Percentiles rank a stretch among this genome's conserved stretches.
phyloP scores from a whole-genome alignment of 257 asterid species.

The Mentha longifolia region DNA sequence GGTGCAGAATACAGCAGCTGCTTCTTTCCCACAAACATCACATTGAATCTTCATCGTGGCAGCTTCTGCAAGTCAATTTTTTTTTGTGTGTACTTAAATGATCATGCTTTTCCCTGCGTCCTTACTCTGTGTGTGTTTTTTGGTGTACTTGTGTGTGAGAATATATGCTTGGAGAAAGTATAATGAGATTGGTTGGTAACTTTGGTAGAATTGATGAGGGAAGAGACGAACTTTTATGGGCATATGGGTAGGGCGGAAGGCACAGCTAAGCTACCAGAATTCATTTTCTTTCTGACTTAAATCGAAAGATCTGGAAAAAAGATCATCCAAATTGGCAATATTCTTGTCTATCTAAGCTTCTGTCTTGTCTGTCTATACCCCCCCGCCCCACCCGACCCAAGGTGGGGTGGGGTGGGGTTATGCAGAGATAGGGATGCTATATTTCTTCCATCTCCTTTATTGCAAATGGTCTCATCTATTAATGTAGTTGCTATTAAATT shows the following conservation, averaged over 20 bases:
- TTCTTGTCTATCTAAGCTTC: slow-evolving; percentile 31
- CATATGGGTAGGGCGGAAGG: slow-evolving; percentile 47
- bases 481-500: neutral
- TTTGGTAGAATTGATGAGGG: slow-evolving; percentile 40
- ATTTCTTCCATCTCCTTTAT: slow-evolving; percentile 1
- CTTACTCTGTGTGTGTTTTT: neutral
- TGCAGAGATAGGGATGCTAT: slow-evolving; percentile 22
- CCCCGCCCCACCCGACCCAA: neutral
- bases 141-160: too few species aligned
- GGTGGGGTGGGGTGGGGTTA: neutral
- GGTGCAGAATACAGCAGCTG: slow-evolving; percentile 72
- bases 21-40: slow-evolving; percentile 77
- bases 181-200: slow-evolving; percentile 38
- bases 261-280: slow-evolving; percentile 52
- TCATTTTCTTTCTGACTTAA: slow-evolving; percentile 35
- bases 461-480: slow-evolving; percentile 1
- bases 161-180: slow-evolving; percentile 26
- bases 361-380: slow-evolving; percentile 32
- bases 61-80: slow-evolving; percentile 21
- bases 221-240: slow-evolving; percentile 65
- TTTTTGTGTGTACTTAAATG: slow-evolving; percentile 23
- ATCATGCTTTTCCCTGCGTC: neutral
- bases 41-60: slow-evolving; percentile 74
- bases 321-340: slow-evolving; percentile 34
- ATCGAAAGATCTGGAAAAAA: slow-evolving; percentile 54